Conservation (phyloP, 2,329 filamentous ascomycete genomes). For the Periconia sp. region DNA sequence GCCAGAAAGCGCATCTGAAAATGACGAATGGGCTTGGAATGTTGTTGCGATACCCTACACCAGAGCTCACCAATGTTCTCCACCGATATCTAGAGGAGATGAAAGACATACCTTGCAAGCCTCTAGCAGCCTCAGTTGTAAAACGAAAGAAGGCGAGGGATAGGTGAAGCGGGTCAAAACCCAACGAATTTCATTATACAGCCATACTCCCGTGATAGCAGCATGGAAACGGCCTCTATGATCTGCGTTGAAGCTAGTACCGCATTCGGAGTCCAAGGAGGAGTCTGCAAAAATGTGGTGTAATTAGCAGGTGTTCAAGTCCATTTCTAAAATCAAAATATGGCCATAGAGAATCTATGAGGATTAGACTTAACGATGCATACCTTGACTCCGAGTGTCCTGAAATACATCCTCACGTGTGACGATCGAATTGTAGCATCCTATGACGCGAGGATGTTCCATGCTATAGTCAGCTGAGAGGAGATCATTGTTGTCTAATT, state of each 20-base stretch:
- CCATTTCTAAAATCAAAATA: too few relatives aligned
- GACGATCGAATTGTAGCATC: constrained; percentile 7
- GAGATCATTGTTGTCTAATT: constrained; percentile 19
- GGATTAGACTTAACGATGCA: too few relatives aligned
- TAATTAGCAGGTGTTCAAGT: too few relatives aligned
- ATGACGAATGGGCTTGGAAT: too few relatives aligned
- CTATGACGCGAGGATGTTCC: constrained; percentile 9
- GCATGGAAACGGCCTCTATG: constrained; percentile 30
- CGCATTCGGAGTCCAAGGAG: constrained; percentile 6
- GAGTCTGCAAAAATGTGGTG: too few relatives aligned
- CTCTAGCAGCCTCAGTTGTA: constrained; percentile 12
- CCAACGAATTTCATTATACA: constrained; percentile 34
- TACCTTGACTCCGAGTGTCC: too few relatives aligned
- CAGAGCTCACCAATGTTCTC: too few relatives aligned
- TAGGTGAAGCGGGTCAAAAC: constrained; percentile 20
- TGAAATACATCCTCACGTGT: constrained; percentile 9
- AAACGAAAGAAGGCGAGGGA: constrained; percentile 4
- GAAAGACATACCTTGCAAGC: too few relatives aligned
- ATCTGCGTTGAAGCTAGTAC: constrained; percentile 20
- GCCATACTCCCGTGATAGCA: constrained; percentile 26
- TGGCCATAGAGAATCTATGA: too few relatives aligned
- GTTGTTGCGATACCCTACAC: too few relatives aligned
- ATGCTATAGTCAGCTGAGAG: constrained; percentile 14
- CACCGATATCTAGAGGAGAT: too few relatives aligned
- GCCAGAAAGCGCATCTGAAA: too few relatives aligned